Percentiles rank a stretch among this genome's conserved stretches.
Evolutionary conservation across 2,329 filamentous ascomycete species (phyloP).

Genomic region (Stagonosporopsis cucurbitacearum): DNA sequence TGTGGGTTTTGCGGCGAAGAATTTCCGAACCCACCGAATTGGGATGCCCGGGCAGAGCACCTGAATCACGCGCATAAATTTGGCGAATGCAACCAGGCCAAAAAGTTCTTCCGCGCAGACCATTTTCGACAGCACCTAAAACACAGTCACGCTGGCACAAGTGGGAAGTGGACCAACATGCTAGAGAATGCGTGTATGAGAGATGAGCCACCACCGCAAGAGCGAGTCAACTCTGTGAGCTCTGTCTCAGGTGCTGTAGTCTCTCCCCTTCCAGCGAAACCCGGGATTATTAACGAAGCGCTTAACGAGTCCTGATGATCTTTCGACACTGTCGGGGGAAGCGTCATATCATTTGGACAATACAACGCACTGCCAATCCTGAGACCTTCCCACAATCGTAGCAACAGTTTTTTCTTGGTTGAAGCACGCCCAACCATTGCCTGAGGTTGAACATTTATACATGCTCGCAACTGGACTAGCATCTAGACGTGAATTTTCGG

Average conservation of each 20-base stretch:
- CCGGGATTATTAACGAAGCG: conserved; percentile 48
- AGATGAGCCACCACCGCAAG: conserved; percentile 72
- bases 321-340: conserved; percentile 31
- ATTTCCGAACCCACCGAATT: conserved; percentile 85
- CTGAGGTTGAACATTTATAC: conserved; percentile 4
- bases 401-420: background rate
- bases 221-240: conserved; percentile 41
- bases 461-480: conserved; percentile 3
- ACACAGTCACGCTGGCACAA: conserved; percentile 94
- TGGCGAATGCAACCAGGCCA: conserved; percentile 95
- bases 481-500: conserved; percentile 9
- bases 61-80: conserved; percentile 94
- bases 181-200: conserved; percentile 96
- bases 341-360: conserved; percentile 27
- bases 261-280: conserved; percentile 42
- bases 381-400: background rate
- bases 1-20: conserved; percentile 97
- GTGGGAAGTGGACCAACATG: conserved; percentile 99
- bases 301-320: conserved; percentile 46
- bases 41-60: conserved; percentile 86
- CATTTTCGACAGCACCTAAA: conserved; percentile 98
- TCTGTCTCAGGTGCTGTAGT: conserved; percentile 40
- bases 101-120: conserved; percentile 97
- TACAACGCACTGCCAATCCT: conserved; percentile 21
- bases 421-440: background rate